These are phyloP conservation scores for Colletotrichum sp. DNA, from an alignment of 2,329 filamentous ascomycete species.

Conservation along the genomic window DNA sequence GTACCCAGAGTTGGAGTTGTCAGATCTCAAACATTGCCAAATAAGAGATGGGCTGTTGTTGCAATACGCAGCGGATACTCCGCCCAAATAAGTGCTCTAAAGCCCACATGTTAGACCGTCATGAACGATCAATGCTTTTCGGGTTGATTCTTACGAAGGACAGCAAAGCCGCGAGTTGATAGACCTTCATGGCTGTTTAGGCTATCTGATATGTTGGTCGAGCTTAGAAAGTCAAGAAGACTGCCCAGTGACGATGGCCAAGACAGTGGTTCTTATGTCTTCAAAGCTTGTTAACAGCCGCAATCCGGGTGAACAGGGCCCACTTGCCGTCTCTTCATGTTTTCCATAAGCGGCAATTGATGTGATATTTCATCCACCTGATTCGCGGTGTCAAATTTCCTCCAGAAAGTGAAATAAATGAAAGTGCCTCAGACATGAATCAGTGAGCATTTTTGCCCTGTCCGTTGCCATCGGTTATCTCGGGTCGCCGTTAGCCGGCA, in stretches of 20 bases:
- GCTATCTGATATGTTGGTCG: background rate
- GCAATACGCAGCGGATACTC: background rate
- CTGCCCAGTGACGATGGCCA: background rate
- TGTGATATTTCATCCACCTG: background rate
- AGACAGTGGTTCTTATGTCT: background rate
- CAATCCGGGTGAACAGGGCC: rapidly evolving
- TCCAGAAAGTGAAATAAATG: background rate
- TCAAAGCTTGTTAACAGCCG: background rate
- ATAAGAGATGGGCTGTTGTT: background rate
- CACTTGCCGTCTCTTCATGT: background rate
- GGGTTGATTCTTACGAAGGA: background rate
- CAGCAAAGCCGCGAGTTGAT: background rate
- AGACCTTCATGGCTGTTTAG: background rate
- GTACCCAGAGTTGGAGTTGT: conserved; percentile 2
- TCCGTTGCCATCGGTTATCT: background rate
- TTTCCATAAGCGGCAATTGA: background rate
- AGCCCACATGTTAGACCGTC: background rate
- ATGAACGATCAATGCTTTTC: background rate
- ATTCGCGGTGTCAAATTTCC: background rate
- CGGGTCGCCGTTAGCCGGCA: background rate
- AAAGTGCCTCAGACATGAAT: background rate
- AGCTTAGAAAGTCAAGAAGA: background rate
- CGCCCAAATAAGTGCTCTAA: background rate
- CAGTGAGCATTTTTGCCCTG: background rate
- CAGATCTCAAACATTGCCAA: background rate